phyloP scores from a whole-genome alignment of 208 protist species.

The Trypanosoma platydactyli region DNA sequence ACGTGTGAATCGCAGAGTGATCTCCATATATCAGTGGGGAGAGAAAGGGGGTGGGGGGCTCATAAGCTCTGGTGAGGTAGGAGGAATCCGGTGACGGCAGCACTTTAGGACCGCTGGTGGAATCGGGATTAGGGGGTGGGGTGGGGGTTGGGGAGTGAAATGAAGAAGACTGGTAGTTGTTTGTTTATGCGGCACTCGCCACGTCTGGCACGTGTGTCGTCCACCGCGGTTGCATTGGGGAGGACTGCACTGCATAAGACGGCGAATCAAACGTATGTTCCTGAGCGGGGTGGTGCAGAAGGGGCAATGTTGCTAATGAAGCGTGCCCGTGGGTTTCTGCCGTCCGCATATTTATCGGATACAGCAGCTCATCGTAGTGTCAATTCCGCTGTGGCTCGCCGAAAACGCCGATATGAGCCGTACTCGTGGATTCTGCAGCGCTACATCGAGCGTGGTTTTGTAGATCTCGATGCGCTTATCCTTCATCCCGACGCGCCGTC shows the following conservation, averaged over 20 bases:
- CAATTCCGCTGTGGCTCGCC: constrained; percentile 10
- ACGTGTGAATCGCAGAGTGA: no score
- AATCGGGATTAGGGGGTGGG: background rate
- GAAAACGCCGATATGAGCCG: constrained; percentile 52
- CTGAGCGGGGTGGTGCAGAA: background rate
- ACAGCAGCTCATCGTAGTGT: constrained; percentile 9
- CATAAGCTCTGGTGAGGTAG: no score
- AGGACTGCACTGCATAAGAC: background rate
- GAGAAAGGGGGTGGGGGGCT: no score
- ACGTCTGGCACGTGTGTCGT: constrained; percentile 17
- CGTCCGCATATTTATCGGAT: constrained; percentile 6
- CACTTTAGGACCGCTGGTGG: no score
- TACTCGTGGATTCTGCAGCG: constrained; percentile 51
- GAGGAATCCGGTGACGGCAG: no score
- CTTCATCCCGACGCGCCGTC: constrained; percentile 64
- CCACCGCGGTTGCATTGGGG: constrained; percentile 11
- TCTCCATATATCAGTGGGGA: no score
- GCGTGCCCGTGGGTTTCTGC: background rate
- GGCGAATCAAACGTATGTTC: background rate
- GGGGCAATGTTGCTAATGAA: constrained; percentile 18
- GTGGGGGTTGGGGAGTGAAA: background rate
- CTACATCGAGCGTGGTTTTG: constrained; percentile 59
- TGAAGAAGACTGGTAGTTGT: background rate
- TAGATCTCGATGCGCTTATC: constrained; percentile 39
- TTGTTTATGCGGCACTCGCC: constrained; percentile 17